Evolutionary conservation across 2,329 filamentous ascomycete genomes (phyloP).

Genomic region (Microsporum ferrugineum): DNA sequence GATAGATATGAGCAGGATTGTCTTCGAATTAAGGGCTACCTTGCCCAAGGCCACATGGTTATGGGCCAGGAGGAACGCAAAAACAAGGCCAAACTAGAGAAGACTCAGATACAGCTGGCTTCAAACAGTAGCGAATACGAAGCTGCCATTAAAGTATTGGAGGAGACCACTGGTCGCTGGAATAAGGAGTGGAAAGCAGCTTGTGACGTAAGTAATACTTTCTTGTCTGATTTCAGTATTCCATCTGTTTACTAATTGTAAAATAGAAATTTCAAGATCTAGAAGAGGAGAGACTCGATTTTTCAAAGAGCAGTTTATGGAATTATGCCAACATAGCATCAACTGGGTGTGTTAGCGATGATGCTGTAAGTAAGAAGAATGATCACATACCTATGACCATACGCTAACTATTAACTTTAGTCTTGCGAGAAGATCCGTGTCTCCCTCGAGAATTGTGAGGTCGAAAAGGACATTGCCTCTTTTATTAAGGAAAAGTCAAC

Average conservation of each 20-base stretch:
- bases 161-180: constrained; percentile 92
- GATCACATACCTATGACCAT: not conserved
- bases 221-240: not conserved
- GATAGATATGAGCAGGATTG: constrained; percentile 97
- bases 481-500: constrained; percentile 89
- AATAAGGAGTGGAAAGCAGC: constrained; percentile 97
- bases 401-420: constrained; percentile 19
- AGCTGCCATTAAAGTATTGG: constrained; percentile 77
- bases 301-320: constrained; percentile 96
- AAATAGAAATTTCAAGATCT: constrained; percentile 89
- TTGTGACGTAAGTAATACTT: constrained; percentile 50
- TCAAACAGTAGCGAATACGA: constrained; percentile 90
- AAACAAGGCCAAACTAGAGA: constrained; percentile 97
- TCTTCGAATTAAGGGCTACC: constrained; percentile 93
- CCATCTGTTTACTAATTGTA: constrained; percentile 16
- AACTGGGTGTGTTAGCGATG: constrained; percentile 94
- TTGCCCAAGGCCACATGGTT: constrained; percentile 98
- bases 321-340: constrained; percentile 95
- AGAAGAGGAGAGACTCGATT: constrained; percentile 92
- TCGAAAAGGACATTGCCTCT: constrained; percentile 79
- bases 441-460: constrained; percentile 87
- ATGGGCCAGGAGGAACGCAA: constrained; percentile 99
- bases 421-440: constrained; percentile 94
- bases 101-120: constrained; percentile 92
- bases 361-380: constrained; percentile 45